Evolutionary conservation across 2,329 filamentous ascomycete species (phyloP).

Genomic region (Stagonosporopsis tanaceti): DNA sequence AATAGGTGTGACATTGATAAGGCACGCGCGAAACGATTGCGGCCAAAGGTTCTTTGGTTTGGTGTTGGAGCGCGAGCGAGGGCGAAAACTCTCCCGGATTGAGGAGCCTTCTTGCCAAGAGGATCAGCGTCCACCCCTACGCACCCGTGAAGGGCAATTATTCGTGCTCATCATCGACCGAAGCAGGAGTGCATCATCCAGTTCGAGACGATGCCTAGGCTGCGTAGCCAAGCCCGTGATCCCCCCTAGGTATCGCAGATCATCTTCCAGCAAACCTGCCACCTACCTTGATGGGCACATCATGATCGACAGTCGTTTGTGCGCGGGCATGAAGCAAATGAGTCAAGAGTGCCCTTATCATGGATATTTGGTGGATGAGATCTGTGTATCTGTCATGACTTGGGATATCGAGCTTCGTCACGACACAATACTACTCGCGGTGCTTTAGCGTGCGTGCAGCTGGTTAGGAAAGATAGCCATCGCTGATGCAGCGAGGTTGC

Average conservation of each 20-base stretch:
- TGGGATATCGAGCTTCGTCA: not conserved
- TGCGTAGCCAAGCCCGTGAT: conserved; percentile 13
- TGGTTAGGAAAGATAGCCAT: not conserved
- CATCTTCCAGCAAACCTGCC: conserved; percentile 1
- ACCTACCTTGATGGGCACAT: conserved; percentile 4
- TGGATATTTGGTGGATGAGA: not conserved
- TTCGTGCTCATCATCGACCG: conserved; percentile 4
- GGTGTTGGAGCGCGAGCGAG: conserved; percentile 1
- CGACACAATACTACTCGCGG: not conserved
- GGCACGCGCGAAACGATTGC: not conserved
- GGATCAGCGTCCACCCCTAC: conserved; percentile 9
- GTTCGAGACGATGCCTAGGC: not conserved
- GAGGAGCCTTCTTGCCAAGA: conserved; percentile 15
- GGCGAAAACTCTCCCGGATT: conserved; percentile 4
- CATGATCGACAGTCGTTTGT: conserved; percentile 12
- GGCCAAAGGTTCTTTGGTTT: conserved; percentile 3
- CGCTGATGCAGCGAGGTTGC: not conserved
- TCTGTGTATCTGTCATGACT: not conserved
- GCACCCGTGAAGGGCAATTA: conserved; percentile 5
- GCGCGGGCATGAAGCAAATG: conserved; percentile 9
- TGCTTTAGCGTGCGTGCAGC: not conserved
- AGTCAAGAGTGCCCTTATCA: conserved; percentile 2
- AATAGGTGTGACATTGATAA: not conserved
- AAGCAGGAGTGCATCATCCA: conserved; percentile 4
- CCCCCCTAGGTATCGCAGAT: conserved; percentile 13